Conservation (phyloP, 768 basidiomycete genomes). For the Termitomyces heimii region DNA sequence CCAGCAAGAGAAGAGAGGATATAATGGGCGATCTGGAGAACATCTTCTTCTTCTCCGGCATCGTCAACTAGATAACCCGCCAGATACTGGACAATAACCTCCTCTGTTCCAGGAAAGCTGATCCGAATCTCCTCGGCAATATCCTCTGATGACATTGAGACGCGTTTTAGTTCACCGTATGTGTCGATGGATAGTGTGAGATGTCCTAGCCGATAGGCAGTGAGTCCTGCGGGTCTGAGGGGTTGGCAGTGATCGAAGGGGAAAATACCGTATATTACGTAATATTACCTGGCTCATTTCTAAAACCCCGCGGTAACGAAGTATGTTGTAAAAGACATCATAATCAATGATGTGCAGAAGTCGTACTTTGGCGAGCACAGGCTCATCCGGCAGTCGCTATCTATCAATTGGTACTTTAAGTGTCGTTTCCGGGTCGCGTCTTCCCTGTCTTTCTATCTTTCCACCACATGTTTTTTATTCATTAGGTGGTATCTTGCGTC, state of each 20-base stretch:
- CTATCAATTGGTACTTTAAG: background rate
- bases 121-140: conserved; percentile 76
- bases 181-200: background rate
- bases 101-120: conserved; percentile 71
- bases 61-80: conserved; percentile 88
- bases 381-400: background rate
- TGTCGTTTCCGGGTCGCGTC: background rate
- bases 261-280: background rate
- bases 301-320: background rate
- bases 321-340: background rate
- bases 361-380: background rate
- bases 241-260: too few species aligned
- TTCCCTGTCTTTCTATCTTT: background rate
- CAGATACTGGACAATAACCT: conserved; percentile 81
- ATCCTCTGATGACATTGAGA: conserved; percentile 60
- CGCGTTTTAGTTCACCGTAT: background rate
- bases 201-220: background rate
- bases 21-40: conserved; percentile 67
- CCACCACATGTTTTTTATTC: background rate
- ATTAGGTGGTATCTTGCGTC: background rate
- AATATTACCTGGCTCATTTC: background rate
- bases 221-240: background rate
- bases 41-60: conserved; percentile 83
- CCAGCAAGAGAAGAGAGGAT: conserved; percentile 75
- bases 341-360: background rate